Base-by-base conservation (phyloP, 2,329 filamentous ascomycete genomes). In the Plectosphaerella sp. region DNA sequence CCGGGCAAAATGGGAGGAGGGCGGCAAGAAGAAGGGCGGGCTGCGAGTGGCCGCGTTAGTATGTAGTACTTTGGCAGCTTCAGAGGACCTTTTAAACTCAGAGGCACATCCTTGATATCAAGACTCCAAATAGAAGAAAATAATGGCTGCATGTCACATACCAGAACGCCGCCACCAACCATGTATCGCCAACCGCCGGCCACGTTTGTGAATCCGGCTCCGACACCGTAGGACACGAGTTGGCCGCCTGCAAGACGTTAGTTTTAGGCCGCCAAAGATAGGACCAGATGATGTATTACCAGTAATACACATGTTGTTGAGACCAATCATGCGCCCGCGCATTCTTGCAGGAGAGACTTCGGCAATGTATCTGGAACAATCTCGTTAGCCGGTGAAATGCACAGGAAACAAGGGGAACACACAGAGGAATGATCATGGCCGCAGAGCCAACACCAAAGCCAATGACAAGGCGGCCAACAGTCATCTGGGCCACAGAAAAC, bases 291-390 rank as follows among this genome's bases (percentile, higher is more conserved):
- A 22, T 22, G 22, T 22, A 5, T 22, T n/a, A 37, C 35, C 37
- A 1, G 72, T 74, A 52, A 75, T 70, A 45, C 64, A 68, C 56
- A 77, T 72, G 54, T 78, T 78, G 58, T 77, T 72, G 22, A 79
- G 61, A 1, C 66, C 72, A 58, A 78, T 73, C 67, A 77, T 74
- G 3, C 72, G 67, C 15, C 77, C 77, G 48, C 77, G 69, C 42
- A 74, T 72, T 54, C 73, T 74, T 4, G 75, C 70, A 0, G 76
- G 77, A 1, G 77, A 72, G 3, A 79, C 65, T 51, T 80, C 77
- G 3, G 71, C 72, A 41, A 80, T 77, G 56, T 80, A 80, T 9
- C 41, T 61, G 41, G 16, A 7, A 3, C 37, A 42, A 16, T 25
- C 25, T 45, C 18, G 2, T 28, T 15, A 24, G 25, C 4, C 2